Conservation (phyloP, 2,329 filamentous ascomycete species). For the Neonectria neomacrospora region DNA sequence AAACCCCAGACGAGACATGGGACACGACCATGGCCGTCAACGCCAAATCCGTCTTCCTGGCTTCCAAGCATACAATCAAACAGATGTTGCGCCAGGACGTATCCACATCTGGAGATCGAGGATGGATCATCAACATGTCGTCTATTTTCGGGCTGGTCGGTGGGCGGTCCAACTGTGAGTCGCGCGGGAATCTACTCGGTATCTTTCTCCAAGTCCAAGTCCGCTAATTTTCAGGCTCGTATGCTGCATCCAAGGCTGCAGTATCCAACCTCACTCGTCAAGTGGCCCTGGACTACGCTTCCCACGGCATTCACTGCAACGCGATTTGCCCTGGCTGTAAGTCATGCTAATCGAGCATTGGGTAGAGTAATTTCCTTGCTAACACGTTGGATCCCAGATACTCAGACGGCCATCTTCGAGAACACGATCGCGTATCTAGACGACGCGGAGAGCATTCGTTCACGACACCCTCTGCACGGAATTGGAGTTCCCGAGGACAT, state of each 20-base stretch:
- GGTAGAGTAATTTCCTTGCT: not conserved
- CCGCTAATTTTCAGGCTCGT: slow-evolving; percentile 46
- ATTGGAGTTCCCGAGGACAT: slow-evolving; percentile 43
- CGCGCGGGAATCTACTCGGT: slow-evolving; percentile 20
- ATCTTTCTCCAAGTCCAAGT: no score
- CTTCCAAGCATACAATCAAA: slow-evolving; percentile 56
- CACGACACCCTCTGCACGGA: slow-evolving; percentile 44
- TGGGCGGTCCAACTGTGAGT: slow-evolving; percentile 36
- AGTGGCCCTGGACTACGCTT: slow-evolving; percentile 61
- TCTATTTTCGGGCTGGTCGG: slow-evolving; percentile 56
- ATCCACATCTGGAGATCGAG: slow-evolving; percentile 52
- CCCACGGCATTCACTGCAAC: slow-evolving; percentile 61
- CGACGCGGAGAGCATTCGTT: slow-evolving; percentile 28
- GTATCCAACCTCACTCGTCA: slow-evolving; percentile 61
- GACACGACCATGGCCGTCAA: slow-evolving; percentile 56
- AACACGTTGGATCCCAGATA: slow-evolving; percentile 27
- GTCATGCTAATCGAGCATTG: not conserved
- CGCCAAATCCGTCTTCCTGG: slow-evolving; percentile 51
- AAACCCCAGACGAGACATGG: slow-evolving; percentile 57
- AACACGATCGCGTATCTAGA: slow-evolving; percentile 36
- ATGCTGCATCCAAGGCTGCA: slow-evolving; percentile 61
- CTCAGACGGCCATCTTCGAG: slow-evolving; percentile 43
- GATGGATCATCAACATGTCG: slow-evolving; percentile 62
- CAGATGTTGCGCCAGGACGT: slow-evolving; percentile 63
- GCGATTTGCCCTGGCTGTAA: slow-evolving; percentile 63